Evolutionary conservation across 345 rosid genomes (phyloP).

Genomic region (Populus pruinosa): DNA sequence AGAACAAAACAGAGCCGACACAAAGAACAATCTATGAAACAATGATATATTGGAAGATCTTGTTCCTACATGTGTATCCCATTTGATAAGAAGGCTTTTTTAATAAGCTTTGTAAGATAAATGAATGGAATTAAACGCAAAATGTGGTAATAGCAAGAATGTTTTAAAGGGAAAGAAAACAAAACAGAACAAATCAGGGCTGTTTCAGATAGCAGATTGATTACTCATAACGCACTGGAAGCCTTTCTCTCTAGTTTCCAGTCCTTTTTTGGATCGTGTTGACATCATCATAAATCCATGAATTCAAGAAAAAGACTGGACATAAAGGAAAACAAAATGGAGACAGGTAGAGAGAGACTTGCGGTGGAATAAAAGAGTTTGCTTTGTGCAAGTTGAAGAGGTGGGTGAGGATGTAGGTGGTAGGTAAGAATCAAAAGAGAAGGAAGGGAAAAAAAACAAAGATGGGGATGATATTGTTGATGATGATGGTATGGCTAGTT

Average conservation of each 20-base stretch:
- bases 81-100: neutral
- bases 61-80: neutral
- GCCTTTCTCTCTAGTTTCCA: conserved; percentile 9
- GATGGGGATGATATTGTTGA: conserved; percentile 10
- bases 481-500: conserved; percentile 17
- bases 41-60: neutral
- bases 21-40: neutral
- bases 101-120: neutral
- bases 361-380: conserved; percentile 26
- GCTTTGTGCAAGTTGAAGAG: conserved; percentile 35
- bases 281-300: conserved; percentile 35
- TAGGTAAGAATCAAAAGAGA: conserved; percentile 33
- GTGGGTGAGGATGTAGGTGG: conserved; percentile 31
- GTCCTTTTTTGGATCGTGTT: conserved; percentile 9
- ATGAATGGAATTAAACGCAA: neutral
- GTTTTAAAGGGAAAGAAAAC: neutral
- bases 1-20: conserved; percentile 3
- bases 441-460: neutral
- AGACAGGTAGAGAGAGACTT: conserved; percentile 12
- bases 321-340: neutral
- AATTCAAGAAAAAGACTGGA: conserved; percentile 37
- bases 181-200: conserved; percentile 13
- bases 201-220: conserved; percentile 3
- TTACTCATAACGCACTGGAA: conserved; percentile 3
- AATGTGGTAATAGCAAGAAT: neutral